phyloP scores from a whole-genome alignment of 441 rosid genomes.

The Euphorbia corollata region DNA sequence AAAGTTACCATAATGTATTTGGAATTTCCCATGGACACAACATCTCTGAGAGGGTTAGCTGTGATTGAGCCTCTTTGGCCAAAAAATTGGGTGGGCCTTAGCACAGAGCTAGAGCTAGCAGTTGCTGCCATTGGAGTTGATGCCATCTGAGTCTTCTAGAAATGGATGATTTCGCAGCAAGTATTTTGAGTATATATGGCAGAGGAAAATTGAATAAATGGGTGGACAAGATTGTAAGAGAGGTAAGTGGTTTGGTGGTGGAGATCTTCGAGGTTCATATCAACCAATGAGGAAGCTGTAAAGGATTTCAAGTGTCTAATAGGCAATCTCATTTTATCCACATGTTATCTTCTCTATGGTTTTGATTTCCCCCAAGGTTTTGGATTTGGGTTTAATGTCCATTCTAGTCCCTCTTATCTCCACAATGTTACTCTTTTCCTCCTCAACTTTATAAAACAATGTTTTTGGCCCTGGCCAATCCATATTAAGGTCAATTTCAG shows the following conservation, averaged over 20 bases:
- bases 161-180: too few species aligned
- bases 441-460: too few species aligned
- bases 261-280: conserved; percentile 30
- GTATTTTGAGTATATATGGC: too few species aligned
- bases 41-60: conserved; percentile 63
- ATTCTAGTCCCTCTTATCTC: too few species aligned
- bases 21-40: conserved; percentile 50
- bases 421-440: too few species aligned
- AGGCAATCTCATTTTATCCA: conserved; percentile 44
- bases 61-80: conserved; percentile 52
- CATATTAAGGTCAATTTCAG: too few species aligned
- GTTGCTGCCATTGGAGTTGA: conserved; percentile 42
- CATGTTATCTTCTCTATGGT: conserved; percentile 24
- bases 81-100: conserved; percentile 51
- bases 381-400: background rate
- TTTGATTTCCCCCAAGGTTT: background rate
- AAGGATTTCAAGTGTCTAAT: conserved; percentile 49
- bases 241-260: conserved; percentile 30
- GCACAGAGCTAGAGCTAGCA: conserved; percentile 46
- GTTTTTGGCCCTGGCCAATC: too few species aligned
- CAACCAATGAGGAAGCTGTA: conserved; percentile 54
- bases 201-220: conserved; percentile 26
- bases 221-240: conserved; percentile 34
- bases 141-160: conserved; percentile 37
- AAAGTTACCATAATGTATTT: conserved; percentile 71